Conservation (phyloP, 2,329 filamentous ascomycete species). For the Aspergillus sp. region DNA sequence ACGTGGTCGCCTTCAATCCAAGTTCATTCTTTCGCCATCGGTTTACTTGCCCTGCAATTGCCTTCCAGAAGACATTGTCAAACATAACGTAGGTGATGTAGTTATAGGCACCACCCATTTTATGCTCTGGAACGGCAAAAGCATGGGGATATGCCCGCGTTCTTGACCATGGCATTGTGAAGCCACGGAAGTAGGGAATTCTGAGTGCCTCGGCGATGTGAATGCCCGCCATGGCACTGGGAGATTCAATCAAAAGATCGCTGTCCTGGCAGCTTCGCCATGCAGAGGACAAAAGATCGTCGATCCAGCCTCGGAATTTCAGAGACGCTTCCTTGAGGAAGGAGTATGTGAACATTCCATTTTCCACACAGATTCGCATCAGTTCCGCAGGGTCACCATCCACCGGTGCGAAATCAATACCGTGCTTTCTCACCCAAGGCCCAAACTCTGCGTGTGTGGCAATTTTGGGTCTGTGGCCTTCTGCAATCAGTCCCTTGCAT, state of each 20-base stretch:
- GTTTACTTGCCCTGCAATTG: slow-evolving; percentile 86
- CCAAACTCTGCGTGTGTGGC: slow-evolving; percentile 90
- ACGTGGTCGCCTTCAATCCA: slow-evolving; percentile 70
- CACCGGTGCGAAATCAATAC: slow-evolving; percentile 85
- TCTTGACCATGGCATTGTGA: slow-evolving; percentile 98
- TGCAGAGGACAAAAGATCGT: slow-evolving; percentile 75
- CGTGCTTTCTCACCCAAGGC: slow-evolving; percentile 83
- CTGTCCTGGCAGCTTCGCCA: slow-evolving; percentile 80
- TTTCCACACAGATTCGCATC: slow-evolving; percentile 93
- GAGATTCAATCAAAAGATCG: slow-evolving; percentile 90
- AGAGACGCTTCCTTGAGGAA: slow-evolving; percentile 83
- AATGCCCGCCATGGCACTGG: slow-evolving; percentile 94
- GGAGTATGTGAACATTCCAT: slow-evolving; percentile 91
- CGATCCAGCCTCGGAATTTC: slow-evolving; percentile 92
- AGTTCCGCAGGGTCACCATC: slow-evolving; percentile 89
- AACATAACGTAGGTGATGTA: slow-evolving; percentile 95
- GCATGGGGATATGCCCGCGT: slow-evolving; percentile 95
- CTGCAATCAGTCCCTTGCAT: slow-evolving; percentile 81
- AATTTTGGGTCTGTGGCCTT: slow-evolving; percentile 82
- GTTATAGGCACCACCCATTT: slow-evolving; percentile 94
- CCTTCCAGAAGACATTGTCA: slow-evolving; percentile 94
- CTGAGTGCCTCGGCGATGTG: slow-evolving; percentile 91
- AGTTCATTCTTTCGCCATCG: slow-evolving; percentile 81
- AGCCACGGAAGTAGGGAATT: slow-evolving; percentile 94
- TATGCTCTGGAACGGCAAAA: slow-evolving; percentile 86